phyloP scores from a whole-genome alignment of 768 basidiomycete species.

The Daedaleopsis sinensis region DNA sequence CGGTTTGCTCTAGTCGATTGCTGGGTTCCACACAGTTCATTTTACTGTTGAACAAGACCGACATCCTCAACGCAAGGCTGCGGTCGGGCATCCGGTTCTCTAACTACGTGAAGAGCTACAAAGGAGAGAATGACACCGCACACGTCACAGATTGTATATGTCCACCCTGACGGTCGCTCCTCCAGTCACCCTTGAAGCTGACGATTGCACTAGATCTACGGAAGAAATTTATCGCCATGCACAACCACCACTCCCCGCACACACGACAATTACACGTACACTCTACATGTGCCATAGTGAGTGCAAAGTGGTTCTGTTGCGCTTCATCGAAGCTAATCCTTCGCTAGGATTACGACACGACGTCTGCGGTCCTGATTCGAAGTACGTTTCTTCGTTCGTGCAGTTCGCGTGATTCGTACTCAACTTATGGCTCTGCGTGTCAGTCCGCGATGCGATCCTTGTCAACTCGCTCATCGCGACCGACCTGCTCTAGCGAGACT shows the following conservation, averaged over 20 bases:
- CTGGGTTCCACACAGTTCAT: constrained; percentile 57
- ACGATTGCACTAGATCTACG: constrained; percentile 44
- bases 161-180: too few relatives aligned
- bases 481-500: constrained; percentile 24
- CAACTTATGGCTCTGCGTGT: background rate
- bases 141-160: constrained; percentile 56
- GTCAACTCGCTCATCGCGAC: constrained; percentile 24
- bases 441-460: constrained; percentile 33
- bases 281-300: constrained; percentile 59
- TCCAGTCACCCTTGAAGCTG: too few relatives aligned
- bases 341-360: constrained; percentile 49
- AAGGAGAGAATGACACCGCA: constrained; percentile 53
- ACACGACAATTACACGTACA: constrained; percentile 54
- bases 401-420: background rate
- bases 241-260: constrained; percentile 51
- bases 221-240: constrained; percentile 52
- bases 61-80: constrained; percentile 59
- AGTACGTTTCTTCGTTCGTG: constrained; percentile 38
- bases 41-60: constrained; percentile 64
- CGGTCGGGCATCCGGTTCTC: constrained; percentile 52
- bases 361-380: constrained; percentile 47
- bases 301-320: constrained; percentile 14
- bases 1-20: constrained; percentile 59
- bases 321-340: background rate
- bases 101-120: constrained; percentile 58